phyloP scores from a whole-genome alignment of 164 flowering plant species.

The Taxillus chinensis region DNA sequence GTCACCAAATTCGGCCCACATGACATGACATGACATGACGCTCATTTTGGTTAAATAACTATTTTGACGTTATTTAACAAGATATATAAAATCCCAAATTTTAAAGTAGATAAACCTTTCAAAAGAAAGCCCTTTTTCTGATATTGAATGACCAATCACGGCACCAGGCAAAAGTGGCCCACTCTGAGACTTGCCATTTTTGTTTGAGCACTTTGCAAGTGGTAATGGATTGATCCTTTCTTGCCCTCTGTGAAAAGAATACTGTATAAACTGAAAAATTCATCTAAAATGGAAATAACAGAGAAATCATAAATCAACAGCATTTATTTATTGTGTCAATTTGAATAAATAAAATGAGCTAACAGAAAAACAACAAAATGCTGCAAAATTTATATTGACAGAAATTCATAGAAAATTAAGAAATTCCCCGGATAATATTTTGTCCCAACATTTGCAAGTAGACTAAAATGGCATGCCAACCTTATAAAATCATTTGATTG shows the following conservation, averaged over 20 bases:
- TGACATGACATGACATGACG: neutral
- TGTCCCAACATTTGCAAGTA: too few relatives aligned
- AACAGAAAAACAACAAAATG: too few relatives aligned
- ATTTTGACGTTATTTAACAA: neutral
- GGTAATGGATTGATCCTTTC: constrained; percentile 15
- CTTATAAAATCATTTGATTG: too few relatives aligned
- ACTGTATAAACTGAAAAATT: neutral
- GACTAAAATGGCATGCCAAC: too few relatives aligned
- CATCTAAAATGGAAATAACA: neutral
- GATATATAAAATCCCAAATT: neutral
- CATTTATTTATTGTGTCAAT: too few relatives aligned
- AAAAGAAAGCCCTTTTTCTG: constrained; percentile 39
- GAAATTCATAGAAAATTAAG: too few relatives aligned
- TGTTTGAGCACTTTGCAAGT: constrained; percentile 19
- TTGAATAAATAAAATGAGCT: too few relatives aligned
- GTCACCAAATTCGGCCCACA: neutral
- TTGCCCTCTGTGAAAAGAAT: constrained; percentile 24
- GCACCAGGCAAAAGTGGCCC: constrained; percentile 67
- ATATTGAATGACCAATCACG: constrained; percentile 44
- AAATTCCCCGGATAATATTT: too few relatives aligned
- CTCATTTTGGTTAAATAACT: neutral
- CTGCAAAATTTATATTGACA: too few relatives aligned
- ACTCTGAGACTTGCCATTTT: constrained; percentile 59
- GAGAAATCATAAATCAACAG: neutral
- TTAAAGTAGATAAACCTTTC: constrained; percentile 49